Evolutionary conservation across 257 asterid species (phyloP), one percentile per base, ranked within the genome.

Genomic region (Primulina tabacum): DNA sequence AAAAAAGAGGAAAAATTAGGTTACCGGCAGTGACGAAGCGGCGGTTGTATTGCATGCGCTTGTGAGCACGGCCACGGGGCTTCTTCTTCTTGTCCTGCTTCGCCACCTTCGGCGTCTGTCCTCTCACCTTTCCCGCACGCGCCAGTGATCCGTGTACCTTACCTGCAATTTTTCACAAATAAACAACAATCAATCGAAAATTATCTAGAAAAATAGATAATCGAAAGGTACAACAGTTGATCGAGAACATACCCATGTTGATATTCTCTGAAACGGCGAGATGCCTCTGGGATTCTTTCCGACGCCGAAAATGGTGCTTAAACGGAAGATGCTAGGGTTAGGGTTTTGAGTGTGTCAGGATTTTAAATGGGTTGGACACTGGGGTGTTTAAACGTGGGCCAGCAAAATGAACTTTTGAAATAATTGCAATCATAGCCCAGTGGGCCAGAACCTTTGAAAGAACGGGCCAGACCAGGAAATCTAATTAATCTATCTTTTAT

Each of bases 71-170:
- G 78, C 98, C 96, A 4, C 94, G 89, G 59, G 96, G 95, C 86
- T 89, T 75, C 96, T 89, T 92, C 88, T 87, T 88, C 88, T 88
- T 88, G 65, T 86, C 96, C 73, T 89, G 95, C 84, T 89, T 89
- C 9, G 92, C 92, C 16, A 89, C 96, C 80, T 89, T 92, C 0
- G 96, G 97, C 2, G 97, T 92, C 75, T 91, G 96, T 0, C 96
- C 95, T 70, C 95, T 89, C 50, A 91, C 97, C 89, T 89, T 91
- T 8, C 96, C 96, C 35, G 97, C 97, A 70, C 97, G 96, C 56
- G 97, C 97, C 77, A 92, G 80, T 11, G 98, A 92, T 71, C 98
- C 98, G 85, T 92, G 98, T 8, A 92, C 96, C 94, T 89, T 92
- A 71, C 98, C 96, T 86, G 84, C 64, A 62, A 52, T 14, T 59